A percentile compares a stretch with the other conserved stretches of the same genome.
phyloP scores from a whole-genome alignment of 345 rosid species.

The Citrus mangshanensis region DNA sequence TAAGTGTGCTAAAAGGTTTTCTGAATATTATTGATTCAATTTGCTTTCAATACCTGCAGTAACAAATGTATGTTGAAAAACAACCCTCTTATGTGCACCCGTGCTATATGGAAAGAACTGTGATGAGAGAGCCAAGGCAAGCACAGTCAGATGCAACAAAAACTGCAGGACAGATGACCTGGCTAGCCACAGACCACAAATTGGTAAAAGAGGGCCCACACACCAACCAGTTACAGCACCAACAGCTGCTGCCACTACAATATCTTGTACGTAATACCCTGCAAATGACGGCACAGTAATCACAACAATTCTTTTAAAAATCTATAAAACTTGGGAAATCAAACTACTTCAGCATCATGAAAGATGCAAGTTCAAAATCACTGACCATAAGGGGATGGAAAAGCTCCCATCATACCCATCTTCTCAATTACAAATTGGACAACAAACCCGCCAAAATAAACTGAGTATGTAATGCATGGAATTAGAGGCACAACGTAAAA shows the following conservation, averaged over 20 bases:
- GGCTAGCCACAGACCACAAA: slow-evolving; percentile 77
- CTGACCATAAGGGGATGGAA: slow-evolving; percentile 93
- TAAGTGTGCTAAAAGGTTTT: slow-evolving; percentile 4
- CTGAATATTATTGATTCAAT: neutral
- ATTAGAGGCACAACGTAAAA: slow-evolving; percentile 64
- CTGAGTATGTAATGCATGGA: slow-evolving; percentile 68
- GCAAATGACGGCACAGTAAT: slow-evolving; percentile 31
- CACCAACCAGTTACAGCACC: slow-evolving; percentile 81
- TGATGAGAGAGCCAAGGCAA: slow-evolving; percentile 79
- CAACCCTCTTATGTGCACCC: slow-evolving; percentile 85
- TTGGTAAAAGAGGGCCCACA: slow-evolving; percentile 76
- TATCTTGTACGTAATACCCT: slow-evolving; percentile 78
- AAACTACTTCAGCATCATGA: slow-evolving; percentile 15
- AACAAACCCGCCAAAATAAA: slow-evolving; percentile 84
- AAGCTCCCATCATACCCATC: slow-evolving; percentile 95
- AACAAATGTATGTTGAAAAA: slow-evolving; percentile 73
- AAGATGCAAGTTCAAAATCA: slow-evolving; percentile 25
- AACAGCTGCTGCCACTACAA: slow-evolving; percentile 59
- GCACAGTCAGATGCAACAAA: slow-evolving; percentile 62
- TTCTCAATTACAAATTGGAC: slow-evolving; percentile 81
- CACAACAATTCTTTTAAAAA: neutral
- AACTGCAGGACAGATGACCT: slow-evolving; percentile 66
- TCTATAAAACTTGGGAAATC: neutral
- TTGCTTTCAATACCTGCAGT: slow-evolving; percentile 59
- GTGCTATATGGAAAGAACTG: slow-evolving; percentile 90